A percentile compares a stretch with the other conserved stretches of the same genome.
These are phyloP conservation scores for Balamuthia mandrillaris DNA, from an alignment of 208 protist species.

Conservation along the genomic window DNA sequence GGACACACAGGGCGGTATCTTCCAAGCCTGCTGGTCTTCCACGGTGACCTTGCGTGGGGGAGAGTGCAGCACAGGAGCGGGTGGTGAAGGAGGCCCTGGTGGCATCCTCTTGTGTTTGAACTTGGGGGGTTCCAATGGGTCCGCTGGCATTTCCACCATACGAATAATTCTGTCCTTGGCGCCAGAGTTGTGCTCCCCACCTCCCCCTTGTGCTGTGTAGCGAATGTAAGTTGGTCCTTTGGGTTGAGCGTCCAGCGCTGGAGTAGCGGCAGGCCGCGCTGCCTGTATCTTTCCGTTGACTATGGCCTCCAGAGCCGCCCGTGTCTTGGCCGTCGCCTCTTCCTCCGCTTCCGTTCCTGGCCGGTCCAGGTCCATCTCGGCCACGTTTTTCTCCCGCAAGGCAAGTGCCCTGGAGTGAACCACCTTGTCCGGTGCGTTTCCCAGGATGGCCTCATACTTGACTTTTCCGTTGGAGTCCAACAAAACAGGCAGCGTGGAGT, in stretches of 20 bases:
- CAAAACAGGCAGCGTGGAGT: slow-evolving; percentile 44
- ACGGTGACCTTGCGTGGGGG: slow-evolving; percentile 60
- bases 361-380: slow-evolving; percentile 48
- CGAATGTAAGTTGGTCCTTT: slow-evolving; percentile 66
- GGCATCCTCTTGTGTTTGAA: slow-evolving; percentile 80
- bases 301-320: slow-evolving; percentile 64
- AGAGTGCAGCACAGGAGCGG: slow-evolving; percentile 75
- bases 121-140: slow-evolving; percentile 84
- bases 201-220: slow-evolving; percentile 61
- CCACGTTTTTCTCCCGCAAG: slow-evolving; percentile 43
- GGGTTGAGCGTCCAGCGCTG: neutral
- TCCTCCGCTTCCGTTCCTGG: slow-evolving; percentile 50
- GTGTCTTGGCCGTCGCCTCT: slow-evolving; percentile 55
- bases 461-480: slow-evolving; percentile 58
- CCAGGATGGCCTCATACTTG: slow-evolving; percentile 53
- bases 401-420: slow-evolving; percentile 25
- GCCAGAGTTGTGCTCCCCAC: slow-evolving; percentile 37
- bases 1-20: slow-evolving; percentile 88
- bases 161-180: slow-evolving; percentile 68
- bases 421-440: slow-evolving; percentile 26
- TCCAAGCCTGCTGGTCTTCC: slow-evolving; percentile 78
- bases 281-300: slow-evolving; percentile 41
- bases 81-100: slow-evolving; percentile 62
- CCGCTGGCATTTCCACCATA: slow-evolving; percentile 73
- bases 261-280: slow-evolving; percentile 24